Evolutionary conservation across 352 stramenopile genomes (phyloP), one percentile per base, ranked within the genome.

Genomic region (Saprolegnia diclina): DNA sequence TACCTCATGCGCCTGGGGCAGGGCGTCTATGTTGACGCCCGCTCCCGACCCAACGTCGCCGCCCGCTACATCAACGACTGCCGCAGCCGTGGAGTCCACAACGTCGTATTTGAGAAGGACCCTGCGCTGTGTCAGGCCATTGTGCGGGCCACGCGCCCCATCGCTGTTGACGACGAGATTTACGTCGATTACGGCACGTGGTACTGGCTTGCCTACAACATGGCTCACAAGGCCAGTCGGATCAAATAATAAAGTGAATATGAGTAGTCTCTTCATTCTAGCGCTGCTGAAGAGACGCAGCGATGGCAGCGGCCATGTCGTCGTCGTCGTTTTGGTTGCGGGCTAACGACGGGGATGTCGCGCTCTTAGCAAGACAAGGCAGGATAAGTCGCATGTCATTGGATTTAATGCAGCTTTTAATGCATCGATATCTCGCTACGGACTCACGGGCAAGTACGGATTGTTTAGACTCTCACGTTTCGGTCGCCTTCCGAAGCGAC

Each of bases 61-160:
- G 83, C 85, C 1, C 71, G 85, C 14, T 94, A 87, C 73, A 92
- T 94, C 55, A 94, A 94, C 71, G 86, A 92, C 76, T 90, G 83
- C 71, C 66, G 82, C 69, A 77, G 74, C 35, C 46, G 68, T 5
- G 75, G 76, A n/a, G 74, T 76, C 22, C 83, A 87, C 70, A 94
- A 94, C 29, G 83, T 94, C n/a, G 35, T 65, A 40, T 94, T 94
- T 63, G 75, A 87, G 11, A 92, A 92, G 65, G 73, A 67, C 10
- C 83, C 84, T 1, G 16, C 74, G 2, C 70, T 85, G 18, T 66
- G 77, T 29, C 76, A 78, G 22, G 86, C 86, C 22, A 61, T 79
- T 6, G 83, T 94, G 44, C 61, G 90, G 14, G 82, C 86, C 9
- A 67, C 87, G 66, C 73, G 78, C 16, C 77, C 87, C 69, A 89